These are phyloP conservation scores for Colletotrichum coccodes DNA, from an alignment of 2,329 filamentous ascomycete species.

Conservation along the genomic window DNA sequence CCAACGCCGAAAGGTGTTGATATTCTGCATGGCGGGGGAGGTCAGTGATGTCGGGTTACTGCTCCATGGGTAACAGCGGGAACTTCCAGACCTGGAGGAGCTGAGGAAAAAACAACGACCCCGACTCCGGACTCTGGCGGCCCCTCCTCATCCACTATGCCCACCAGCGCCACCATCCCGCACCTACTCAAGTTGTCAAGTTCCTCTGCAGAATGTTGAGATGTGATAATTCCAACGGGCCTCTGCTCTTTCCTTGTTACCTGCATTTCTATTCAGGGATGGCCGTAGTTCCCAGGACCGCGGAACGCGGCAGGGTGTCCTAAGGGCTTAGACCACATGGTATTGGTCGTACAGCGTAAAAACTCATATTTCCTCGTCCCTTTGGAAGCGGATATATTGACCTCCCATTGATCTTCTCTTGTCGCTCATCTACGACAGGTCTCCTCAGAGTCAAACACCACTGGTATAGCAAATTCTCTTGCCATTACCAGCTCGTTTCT, in stretches of 20 bases:
- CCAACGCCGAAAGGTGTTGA: neutral
- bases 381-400: neutral
- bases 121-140: neutral
- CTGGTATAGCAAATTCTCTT: neutral
- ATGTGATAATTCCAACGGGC: slow-evolving; percentile 12
- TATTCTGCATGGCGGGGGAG: neutral
- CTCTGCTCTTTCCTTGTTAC: neutral
- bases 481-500: neutral
- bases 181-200: slow-evolving; percentile 21
- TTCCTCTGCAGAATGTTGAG: slow-evolving; percentile 19
- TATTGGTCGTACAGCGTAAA: neutral
- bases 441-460: neutral
- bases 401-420: neutral
- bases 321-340: neutral
- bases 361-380: neutral
- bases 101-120: neutral
- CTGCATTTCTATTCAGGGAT: neutral
- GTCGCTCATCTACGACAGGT: neutral
- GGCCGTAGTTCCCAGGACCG: slow-evolving; percentile 19
- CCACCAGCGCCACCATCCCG: neutral
- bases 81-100: neutral
- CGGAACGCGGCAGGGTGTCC: slow-evolving; percentile 25
- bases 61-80: neutral
- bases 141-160: neutral
- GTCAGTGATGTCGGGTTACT: slow-evolving; percentile 21